These are phyloP conservation scores for Umbelopsis sp. DNA, from an alignment of 192 early-diverging fungal genomes.

Conservation along the genomic window DNA sequence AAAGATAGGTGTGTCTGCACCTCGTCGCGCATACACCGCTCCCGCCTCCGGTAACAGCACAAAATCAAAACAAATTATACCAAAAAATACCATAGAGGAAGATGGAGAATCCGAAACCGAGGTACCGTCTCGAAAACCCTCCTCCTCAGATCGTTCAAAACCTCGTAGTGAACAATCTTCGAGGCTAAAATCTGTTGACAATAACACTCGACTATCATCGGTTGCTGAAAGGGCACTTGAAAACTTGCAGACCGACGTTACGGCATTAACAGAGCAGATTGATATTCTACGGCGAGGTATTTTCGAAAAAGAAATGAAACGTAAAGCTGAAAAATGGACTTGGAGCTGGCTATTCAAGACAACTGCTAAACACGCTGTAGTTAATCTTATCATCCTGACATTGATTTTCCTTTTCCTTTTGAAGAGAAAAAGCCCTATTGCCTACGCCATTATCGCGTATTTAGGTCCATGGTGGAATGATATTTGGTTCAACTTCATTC, in stretches of 20 bases:
- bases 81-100: not conserved
- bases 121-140: not conserved
- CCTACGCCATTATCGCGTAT: conserved; percentile 27
- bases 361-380: conserved; percentile 22
- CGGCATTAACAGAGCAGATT: conserved; percentile 26
- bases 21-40: conserved; percentile 8
- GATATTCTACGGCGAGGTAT: conserved; percentile 14
- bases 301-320: not conserved
- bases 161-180: not conserved
- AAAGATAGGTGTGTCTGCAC: not conserved
- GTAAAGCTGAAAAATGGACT: conserved; percentile 15
- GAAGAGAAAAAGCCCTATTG: conserved; percentile 30
- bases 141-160: conserved; percentile 8
- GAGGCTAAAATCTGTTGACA: not conserved
- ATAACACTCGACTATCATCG: not conserved
- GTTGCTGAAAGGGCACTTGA: conserved; percentile 24
- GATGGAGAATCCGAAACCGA: not conserved
- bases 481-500: conserved; percentile 8
- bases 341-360: conserved; percentile 31
- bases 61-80: not conserved
- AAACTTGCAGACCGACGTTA: conserved; percentile 28
- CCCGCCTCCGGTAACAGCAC: not conserved
- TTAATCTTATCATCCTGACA: conserved; percentile 27
- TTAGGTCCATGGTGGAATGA: conserved; percentile 16
- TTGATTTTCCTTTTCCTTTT: conserved; percentile 25